Conservation (phyloP, 768 basidiomycete species). For the Xerocomellus chrysenteron region DNA sequence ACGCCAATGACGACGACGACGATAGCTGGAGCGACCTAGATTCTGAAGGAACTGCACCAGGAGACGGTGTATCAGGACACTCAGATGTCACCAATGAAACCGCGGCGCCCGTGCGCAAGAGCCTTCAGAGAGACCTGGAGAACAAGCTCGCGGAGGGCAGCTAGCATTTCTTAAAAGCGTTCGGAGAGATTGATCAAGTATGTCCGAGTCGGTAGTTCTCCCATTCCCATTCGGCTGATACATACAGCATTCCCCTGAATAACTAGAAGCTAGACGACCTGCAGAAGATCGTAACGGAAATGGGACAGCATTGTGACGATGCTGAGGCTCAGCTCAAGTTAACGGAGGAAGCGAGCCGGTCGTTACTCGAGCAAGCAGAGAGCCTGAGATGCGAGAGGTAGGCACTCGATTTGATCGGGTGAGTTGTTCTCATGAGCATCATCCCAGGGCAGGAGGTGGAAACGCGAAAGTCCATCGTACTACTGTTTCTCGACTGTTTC, state of each 20-base stretch:
- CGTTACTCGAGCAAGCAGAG: conserved; percentile 79
- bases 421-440: background rate
- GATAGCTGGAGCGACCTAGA: conserved; percentile 28
- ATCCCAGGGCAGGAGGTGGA: conserved; percentile 62
- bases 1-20: background rate
- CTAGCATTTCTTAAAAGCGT: conserved; percentile 75
- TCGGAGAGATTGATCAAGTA: conserved; percentile 89
- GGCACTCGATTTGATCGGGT: conserved; percentile 9
- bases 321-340: conserved; percentile 74
- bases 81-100: conserved; percentile 52
- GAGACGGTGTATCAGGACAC: conserved; percentile 5
- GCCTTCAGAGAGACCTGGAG: conserved; percentile 84
- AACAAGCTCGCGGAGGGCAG: conserved; percentile 79
- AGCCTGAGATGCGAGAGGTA: conserved; percentile 74
- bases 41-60: conserved; percentile 6
- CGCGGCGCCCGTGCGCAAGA: conserved; percentile 73
- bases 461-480: conserved; percentile 69
- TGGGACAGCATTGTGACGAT: conserved; percentile 81
- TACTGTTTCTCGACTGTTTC: conserved; percentile 80
- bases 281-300: conserved; percentile 72
- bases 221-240: background rate
- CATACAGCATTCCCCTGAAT: background rate
- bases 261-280: conserved; percentile 79
- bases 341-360: conserved; percentile 75
- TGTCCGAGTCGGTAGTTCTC: conserved; percentile 25